phyloP scores from a whole-genome alignment of 768 basidiomycete genomes.

The Tylopilus cervinicoccineus region DNA sequence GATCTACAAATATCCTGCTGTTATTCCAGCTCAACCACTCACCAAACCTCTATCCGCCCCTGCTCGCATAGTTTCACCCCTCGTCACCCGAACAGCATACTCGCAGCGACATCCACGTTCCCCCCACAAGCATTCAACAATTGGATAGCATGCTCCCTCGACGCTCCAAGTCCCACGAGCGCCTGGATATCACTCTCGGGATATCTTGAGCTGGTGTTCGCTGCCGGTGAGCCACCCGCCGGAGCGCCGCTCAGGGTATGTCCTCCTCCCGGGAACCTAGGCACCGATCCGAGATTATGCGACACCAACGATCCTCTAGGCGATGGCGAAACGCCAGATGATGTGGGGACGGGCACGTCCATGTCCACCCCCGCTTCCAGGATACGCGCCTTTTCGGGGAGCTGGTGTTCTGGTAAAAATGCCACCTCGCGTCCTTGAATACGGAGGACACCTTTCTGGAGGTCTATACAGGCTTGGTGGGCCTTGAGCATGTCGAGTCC shows the following conservation, averaged over 20 bases:
- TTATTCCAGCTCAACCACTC: neutral
- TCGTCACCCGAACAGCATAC: slow-evolving; percentile 65
- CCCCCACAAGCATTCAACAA: slow-evolving; percentile 78
- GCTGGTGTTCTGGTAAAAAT: slow-evolving; percentile 92
- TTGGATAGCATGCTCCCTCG: slow-evolving; percentile 72
- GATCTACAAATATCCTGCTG: slow-evolving; percentile 1
- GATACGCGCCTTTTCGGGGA: slow-evolving; percentile 74
- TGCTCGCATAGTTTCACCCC: neutral
- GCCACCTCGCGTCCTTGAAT: slow-evolving; percentile 86
- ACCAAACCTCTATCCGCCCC: neutral
- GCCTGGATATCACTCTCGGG: slow-evolving; percentile 61
- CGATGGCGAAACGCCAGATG: slow-evolving; percentile 11
- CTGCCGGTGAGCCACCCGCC: slow-evolving; percentile 6
- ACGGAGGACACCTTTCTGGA: slow-evolving; percentile 83
- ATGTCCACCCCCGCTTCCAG: slow-evolving; percentile 32
- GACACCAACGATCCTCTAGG: slow-evolving; percentile 15
- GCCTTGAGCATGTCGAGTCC: slow-evolving; percentile 99
- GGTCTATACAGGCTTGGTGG: slow-evolving; percentile 94
- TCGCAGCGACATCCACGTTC: slow-evolving; percentile 85
- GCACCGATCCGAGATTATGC: slow-evolving; percentile 39
- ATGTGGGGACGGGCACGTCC: slow-evolving; percentile 17
- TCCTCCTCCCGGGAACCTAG: slow-evolving; percentile 67
- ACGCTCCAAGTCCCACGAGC: slow-evolving; percentile 74
- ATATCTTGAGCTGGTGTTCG: slow-evolving; percentile 46
- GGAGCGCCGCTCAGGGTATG: slow-evolving; percentile 52